Conservation (phyloP, 305 asterid species). For the Coffea humblotiana region DNA sequence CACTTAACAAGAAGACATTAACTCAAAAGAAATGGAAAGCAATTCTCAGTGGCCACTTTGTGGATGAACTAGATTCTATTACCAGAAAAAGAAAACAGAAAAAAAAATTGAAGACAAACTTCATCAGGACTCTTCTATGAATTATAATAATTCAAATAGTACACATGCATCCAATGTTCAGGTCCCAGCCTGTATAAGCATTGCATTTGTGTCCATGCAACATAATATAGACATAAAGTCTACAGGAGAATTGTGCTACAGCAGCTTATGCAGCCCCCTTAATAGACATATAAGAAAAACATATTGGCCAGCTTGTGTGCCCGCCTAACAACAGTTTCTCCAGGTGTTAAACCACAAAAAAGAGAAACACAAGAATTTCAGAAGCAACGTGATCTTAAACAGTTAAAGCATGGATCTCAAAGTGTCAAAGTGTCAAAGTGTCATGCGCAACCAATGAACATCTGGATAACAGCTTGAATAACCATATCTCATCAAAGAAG, state of each 20-base stretch:
- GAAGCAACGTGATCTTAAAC: background rate
- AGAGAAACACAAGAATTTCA: background rate
- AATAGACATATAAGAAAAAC: background rate
- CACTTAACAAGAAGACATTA: background rate
- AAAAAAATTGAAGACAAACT: background rate
- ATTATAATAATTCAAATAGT: conserved; percentile 1
- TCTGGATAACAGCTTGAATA: background rate
- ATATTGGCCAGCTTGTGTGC: background rate
- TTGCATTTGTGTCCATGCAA: background rate
- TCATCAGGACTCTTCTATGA: background rate
- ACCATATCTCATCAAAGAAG: background rate
- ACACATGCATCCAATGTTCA: background rate
- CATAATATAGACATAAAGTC: background rate
- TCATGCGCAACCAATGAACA: background rate
- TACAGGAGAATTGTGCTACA: background rate
- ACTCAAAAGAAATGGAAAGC: background rate
- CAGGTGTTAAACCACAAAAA: background rate
- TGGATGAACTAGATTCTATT: background rate
- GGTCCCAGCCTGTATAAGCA: background rate
- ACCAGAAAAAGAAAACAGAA: background rate
- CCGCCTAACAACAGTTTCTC: background rate
- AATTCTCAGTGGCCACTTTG: background rate
- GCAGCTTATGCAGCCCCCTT: too few relatives aligned
- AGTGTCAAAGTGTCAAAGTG: background rate
- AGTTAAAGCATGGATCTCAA: background rate